A percentile compares a stretch with the other conserved stretches of the same genome.
These are phyloP conservation scores for Tylopilus subfusipes DNA, from an alignment of 768 basidiomycete genomes.

Conservation along the genomic window DNA sequence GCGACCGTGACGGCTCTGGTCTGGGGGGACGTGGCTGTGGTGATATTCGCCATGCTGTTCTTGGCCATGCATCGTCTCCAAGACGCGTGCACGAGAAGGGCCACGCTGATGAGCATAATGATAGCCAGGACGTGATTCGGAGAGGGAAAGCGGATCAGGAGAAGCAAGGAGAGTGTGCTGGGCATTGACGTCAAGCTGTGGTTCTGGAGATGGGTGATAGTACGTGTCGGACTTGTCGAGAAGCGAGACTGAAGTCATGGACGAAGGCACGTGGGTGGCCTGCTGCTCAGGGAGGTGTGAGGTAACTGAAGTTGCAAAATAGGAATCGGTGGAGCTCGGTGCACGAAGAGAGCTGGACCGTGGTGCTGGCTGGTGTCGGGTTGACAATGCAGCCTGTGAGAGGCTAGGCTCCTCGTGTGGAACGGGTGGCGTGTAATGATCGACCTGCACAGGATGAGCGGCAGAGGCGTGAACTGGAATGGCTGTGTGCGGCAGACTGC, in stretches of 20 bases:
- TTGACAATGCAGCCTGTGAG: slow-evolving; percentile 24
- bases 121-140: slow-evolving; percentile 28
- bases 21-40: slow-evolving; percentile 22
- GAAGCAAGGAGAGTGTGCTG: slow-evolving; percentile 22
- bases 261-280: slow-evolving; percentile 23
- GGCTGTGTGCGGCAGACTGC: slow-evolving; percentile 24
- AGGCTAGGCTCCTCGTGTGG: slow-evolving; percentile 30
- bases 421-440: slow-evolving; percentile 31
- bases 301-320: slow-evolving; percentile 17
- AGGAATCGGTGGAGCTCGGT: slow-evolving; percentile 20
- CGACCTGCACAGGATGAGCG: slow-evolving; percentile 33
- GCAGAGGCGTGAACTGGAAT: slow-evolving; percentile 25
- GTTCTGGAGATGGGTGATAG: slow-evolving; percentile 26
- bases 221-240: slow-evolving; percentile 25
- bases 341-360: slow-evolving; percentile 17
- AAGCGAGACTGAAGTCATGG: slow-evolving; percentile 28
- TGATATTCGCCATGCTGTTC: slow-evolving; percentile 28
- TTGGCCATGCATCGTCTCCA: slow-evolving; percentile 23
- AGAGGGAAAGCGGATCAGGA: slow-evolving; percentile 30
- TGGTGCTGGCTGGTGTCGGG: slow-evolving; percentile 20
- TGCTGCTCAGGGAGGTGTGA: slow-evolving; percentile 24
- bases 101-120: slow-evolving; percentile 26
- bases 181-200: slow-evolving; percentile 30
- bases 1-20: slow-evolving; percentile 10
- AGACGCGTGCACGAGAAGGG: slow-evolving; percentile 26